Percentiles rank a stretch among this genome's conserved stretches.
These are phyloP conservation scores for Potentilla sterilis DNA, from an alignment of 306 rosid species.

Conservation along the genomic window DNA sequence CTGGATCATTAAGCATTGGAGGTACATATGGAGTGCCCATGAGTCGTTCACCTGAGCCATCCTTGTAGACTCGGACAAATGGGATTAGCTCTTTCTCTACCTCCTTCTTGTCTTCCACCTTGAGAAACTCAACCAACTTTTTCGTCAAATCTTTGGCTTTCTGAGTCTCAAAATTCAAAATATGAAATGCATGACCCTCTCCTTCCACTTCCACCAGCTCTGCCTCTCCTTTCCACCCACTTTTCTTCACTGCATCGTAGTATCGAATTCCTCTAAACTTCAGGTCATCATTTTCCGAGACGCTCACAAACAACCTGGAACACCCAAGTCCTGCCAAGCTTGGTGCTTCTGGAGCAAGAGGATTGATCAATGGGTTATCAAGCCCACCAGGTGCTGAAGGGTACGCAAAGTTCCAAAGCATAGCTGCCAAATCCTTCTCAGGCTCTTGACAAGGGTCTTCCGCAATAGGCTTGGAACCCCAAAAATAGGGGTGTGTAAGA, in stretches of 20 bases:
- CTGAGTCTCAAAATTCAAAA: not conserved
- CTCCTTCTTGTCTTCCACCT: constrained; percentile 22
- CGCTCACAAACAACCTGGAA: constrained; percentile 31
- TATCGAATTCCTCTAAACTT: constrained; percentile 22
- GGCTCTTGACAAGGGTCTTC: constrained; percentile 9
- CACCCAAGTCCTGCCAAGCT: constrained; percentile 37
- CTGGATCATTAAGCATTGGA: constrained; percentile 35
- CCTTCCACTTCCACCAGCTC: constrained; percentile 28
- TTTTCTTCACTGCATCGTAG: constrained; percentile 6
- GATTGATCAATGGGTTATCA: constrained; percentile 46
- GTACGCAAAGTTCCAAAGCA: constrained; percentile 37
- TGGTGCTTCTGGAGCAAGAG: constrained; percentile 34
- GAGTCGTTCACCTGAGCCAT: constrained; percentile 51
- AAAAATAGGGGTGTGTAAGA: constrained; percentile 33
- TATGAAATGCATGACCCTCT: constrained; percentile 27
- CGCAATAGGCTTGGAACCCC: constrained; percentile 34
- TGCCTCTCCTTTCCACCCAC: constrained; percentile 24
- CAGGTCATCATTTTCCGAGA: constrained; percentile 40
- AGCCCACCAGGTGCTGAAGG: constrained; percentile 31
- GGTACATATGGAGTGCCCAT: constrained; percentile 31
- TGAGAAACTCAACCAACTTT: constrained; percentile 1
- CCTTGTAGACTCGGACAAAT: constrained; percentile 40
- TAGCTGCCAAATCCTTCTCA: not conserved
- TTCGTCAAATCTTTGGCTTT: constrained; percentile 1
- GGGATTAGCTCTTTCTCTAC: constrained; percentile 37